These are phyloP conservation scores for Penicillium fimorum DNA, from an alignment of 495 filamentous ascomycete genomes.

Conservation along the genomic window DNA sequence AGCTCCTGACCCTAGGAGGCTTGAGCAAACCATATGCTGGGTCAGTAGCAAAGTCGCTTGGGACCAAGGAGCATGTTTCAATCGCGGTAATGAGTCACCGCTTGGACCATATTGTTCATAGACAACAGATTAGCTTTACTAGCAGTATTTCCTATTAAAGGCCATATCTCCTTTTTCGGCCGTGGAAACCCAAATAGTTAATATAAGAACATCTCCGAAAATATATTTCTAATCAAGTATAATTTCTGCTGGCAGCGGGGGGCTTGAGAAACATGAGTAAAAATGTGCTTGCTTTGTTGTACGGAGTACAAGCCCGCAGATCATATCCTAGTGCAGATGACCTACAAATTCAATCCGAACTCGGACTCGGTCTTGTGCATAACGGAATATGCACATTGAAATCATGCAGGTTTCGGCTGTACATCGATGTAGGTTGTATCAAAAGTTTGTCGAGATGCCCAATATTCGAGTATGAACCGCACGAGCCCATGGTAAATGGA, in stretches of 20 bases:
- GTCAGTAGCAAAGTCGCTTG: not conserved
- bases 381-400: slow-evolving; percentile 14
- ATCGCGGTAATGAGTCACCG: not conserved
- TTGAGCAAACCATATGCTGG: not conserved
- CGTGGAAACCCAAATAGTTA: not conserved
- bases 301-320: slow-evolving; percentile 13
- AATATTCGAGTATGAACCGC: not conserved
- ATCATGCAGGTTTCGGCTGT: slow-evolving; percentile 16
- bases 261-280: slow-evolving; percentile 14
- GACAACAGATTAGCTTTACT: not conserved
- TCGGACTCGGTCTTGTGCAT: slow-evolving; percentile 9
- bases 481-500: not conserved
- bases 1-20: not conserved
- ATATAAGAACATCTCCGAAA: not conserved
- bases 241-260: not conserved
- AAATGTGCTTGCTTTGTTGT: slow-evolving; percentile 8
- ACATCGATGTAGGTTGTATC: not conserved
- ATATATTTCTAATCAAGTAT: not conserved
- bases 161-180: not conserved
- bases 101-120: not conserved
- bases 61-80: not conserved
- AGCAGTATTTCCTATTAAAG: not conserved
- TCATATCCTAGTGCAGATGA: slow-evolving; percentile 35
- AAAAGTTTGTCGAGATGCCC: not conserved
- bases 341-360: slow-evolving; percentile 26